phyloP scores from a whole-genome alignment of 1,284 basidiomycete species.

The Pseudozyma sp. region DNA sequence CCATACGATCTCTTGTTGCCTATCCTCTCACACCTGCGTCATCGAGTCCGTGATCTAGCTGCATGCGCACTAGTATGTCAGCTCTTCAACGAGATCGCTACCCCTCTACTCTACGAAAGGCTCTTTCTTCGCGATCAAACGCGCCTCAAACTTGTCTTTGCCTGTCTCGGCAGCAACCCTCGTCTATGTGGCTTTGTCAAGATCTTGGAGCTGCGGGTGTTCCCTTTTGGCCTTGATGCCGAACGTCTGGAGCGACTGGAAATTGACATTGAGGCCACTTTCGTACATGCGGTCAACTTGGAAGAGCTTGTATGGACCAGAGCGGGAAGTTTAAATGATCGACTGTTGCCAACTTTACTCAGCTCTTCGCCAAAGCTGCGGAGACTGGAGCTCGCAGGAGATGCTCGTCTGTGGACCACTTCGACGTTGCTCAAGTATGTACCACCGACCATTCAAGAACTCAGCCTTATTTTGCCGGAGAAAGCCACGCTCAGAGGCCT shows the following conservation, averaged over 20 bases:
- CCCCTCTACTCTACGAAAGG: conserved; percentile 60
- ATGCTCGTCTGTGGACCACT: conserved; percentile 57
- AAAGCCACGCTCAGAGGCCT: conserved; percentile 28
- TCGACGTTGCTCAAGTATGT: conserved; percentile 39
- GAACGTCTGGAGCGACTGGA: conserved; percentile 63
- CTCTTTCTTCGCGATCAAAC: conserved; percentile 63
- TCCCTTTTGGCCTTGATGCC: conserved; percentile 62
- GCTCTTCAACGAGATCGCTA: conserved; percentile 42
- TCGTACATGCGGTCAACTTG: conserved; percentile 45
- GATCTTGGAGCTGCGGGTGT: conserved; percentile 63
- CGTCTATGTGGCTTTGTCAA: conserved; percentile 49
- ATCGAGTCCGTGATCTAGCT: conserved; percentile 56
- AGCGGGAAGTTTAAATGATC: conserved; percentile 63
- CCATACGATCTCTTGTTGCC: conserved; percentile 57
- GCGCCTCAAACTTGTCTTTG: conserved; percentile 58
- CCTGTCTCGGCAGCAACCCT: conserved; percentile 38
- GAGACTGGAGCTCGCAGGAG: conserved; percentile 60
- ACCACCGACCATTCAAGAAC: conserved; percentile 22
- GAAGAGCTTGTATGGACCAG: conserved; percentile 62
- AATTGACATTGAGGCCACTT: conserved; percentile 41
- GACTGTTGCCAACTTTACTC: conserved; percentile 50
- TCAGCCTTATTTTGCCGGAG: conserved; percentile 53
- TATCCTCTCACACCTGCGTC: conserved; percentile 50
- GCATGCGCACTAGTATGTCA: conserved; percentile 51
- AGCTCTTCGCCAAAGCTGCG: conserved; percentile 32